Percentiles rank a stretch among this genome's conserved stretches.
phyloP scores from a whole-genome alignment of 208 protist species.

The Strigomonas culicis region DNA sequence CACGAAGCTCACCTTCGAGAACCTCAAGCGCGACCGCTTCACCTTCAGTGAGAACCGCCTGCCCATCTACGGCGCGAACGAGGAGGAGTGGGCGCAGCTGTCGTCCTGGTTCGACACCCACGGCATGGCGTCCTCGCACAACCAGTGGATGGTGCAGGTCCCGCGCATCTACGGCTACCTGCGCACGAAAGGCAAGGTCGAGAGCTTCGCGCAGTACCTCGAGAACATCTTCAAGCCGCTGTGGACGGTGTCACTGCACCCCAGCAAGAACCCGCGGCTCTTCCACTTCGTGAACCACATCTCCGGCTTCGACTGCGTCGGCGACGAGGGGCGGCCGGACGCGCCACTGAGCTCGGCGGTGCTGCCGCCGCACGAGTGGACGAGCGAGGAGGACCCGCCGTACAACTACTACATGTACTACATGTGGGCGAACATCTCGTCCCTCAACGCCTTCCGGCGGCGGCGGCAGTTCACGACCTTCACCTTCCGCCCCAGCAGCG shows the following conservation, averaged over 20 bases:
- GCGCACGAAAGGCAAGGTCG: slow-evolving; percentile 67
- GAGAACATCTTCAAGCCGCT: slow-evolving; percentile 98
- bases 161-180: slow-evolving; percentile 94
- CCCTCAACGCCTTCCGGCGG: slow-evolving; percentile 95
- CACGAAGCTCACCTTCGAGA: slow-evolving; percentile 94
- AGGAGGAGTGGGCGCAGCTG: slow-evolving; percentile 94
- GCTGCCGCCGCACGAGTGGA: slow-evolving; percentile 91
- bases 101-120: slow-evolving; percentile 96
- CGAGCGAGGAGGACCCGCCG: slow-evolving; percentile 94
- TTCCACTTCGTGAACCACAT: slow-evolving; percentile 97
- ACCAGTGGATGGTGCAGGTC: slow-evolving; percentile 98
- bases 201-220: slow-evolving; percentile 95
- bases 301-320: slow-evolving; percentile 97
- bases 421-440: slow-evolving; percentile 97
- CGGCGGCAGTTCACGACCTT: slow-evolving; percentile 92
- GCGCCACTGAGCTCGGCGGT: slow-evolving; percentile 46
- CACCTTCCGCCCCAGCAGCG: slow-evolving; percentile 96
- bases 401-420: slow-evolving; percentile 99
- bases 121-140: slow-evolving; percentile 93
- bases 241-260: slow-evolving; percentile 96
- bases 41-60: slow-evolving; percentile 93
- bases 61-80: slow-evolving; percentile 82
- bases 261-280: slow-evolving; percentile 93
- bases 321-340: slow-evolving; percentile 93
- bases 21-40: slow-evolving; percentile 94